Base-by-base conservation (phyloP, 2,329 filamentous ascomycete genomes). In the Furcasterigmium furcatum region DNA sequence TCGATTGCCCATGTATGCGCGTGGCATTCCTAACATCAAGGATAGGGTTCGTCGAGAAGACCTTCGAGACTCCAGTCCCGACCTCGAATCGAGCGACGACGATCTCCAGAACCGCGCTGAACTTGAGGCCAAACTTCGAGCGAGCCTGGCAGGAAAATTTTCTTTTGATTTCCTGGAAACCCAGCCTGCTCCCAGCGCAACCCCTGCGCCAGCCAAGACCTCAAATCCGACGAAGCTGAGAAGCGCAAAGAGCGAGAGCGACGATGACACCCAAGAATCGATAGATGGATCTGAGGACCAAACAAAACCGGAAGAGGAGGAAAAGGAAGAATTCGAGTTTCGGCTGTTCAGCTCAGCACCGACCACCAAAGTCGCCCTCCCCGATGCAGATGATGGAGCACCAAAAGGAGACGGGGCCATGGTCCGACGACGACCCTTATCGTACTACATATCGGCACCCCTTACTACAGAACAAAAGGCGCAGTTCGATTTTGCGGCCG, bases 41-140 rank as follows among this genome's bases (percentile, higher is more conserved):
- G 14, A 20, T 45, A 80, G 80, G 50, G 73, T 84, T 44, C 73
- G 79, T 24, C 71, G 80, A 45, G 70, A 76, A 51, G 77, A 83
- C 32, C 62, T 84, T 18, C 67, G 69, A 46, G 64, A 59, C 39
- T 68, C 68, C 18, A 38, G 52, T 8, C 64, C 63, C 4, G 62
- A 65, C 7, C 51, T 49, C 22, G 55, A 56, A 16, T 57, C 50
- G 44, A 46, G 41, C 29, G 49, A 35, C n/a, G 58, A 54, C 18
- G 61, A 68, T 29, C 60, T 63, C 3, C 57, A 54, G 44, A 61
- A 60, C 39, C 59, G 70, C 35, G 62, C 60, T 5, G 67, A 67
- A 34, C 56, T 74, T 48, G 64, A 68, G 48, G 71, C 67, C 25
- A 69, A 59, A 50, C 58, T 80, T 45, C 71, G 73, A 50, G 72